These are phyloP conservation scores for Monosporozyma servazzii DNA, from an alignment of 805 yeast genomes.

Conservation along the genomic window DNA sequence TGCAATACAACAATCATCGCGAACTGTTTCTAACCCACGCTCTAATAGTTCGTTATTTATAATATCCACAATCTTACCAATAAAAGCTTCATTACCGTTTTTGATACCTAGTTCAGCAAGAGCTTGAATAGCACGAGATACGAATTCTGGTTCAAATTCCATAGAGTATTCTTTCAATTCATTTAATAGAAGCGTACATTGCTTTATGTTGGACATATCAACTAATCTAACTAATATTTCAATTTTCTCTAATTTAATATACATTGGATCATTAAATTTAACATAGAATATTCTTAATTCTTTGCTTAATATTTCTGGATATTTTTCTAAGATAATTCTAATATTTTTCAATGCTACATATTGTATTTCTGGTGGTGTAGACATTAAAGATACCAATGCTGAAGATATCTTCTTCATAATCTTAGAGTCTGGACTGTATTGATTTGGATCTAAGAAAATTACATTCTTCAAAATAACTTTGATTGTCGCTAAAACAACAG, in stretches of 20 bases:
- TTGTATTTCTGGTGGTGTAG: slow-evolving; percentile 90
- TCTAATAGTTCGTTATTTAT: slow-evolving; percentile 45
- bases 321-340: slow-evolving; percentile 78
- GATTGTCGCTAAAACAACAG: slow-evolving; percentile 80
- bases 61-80: slow-evolving; percentile 50
- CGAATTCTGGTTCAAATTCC: slow-evolving; percentile 80
- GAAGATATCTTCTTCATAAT: slow-evolving; percentile 67
- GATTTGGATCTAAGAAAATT: slow-evolving; percentile 33
- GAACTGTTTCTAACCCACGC: slow-evolving; percentile 50
- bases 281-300: slow-evolving; percentile 86
- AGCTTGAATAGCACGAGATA: slow-evolving; percentile 52
- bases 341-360: slow-evolving; percentile 88
- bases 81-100: slow-evolving; percentile 36
- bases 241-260: slow-evolving; percentile 65
- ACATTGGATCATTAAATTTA: slow-evolving; percentile 76
- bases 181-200: slow-evolving; percentile 48
- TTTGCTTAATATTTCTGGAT: slow-evolving; percentile 66
- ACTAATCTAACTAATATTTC: slow-evolving; percentile 67
- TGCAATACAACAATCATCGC: slow-evolving; percentile 49
- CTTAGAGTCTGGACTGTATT: slow-evolving; percentile 13
- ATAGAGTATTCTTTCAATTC: slow-evolving; percentile 73
- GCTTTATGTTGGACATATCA: slow-evolving; percentile 38
- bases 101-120: slow-evolving; percentile 67
- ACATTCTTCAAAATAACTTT: slow-evolving; percentile 70
- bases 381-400: slow-evolving; percentile 78